These are phyloP conservation scores for Solanum pennellii DNA, from an alignment of 257 asterid species.

Conservation along the genomic window DNA sequence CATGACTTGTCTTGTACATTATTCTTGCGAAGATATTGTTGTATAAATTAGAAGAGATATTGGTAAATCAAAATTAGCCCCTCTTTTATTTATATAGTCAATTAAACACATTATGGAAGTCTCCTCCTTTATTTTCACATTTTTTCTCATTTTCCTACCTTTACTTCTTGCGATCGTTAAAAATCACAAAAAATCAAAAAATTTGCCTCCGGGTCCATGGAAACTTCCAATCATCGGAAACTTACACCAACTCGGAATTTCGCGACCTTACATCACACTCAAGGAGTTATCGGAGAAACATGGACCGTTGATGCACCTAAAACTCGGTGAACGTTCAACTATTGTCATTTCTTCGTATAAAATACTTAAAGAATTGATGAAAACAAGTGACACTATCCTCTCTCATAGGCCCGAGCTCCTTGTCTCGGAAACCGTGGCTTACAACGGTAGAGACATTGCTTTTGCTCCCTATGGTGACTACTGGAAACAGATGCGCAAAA, in stretches of 20 bases:
- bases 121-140: background rate
- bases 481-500: conserved; percentile 28
- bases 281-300: background rate
- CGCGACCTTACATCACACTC: conserved; percentile 6
- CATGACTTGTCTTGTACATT: background rate
- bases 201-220: conserved; percentile 16
- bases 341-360: conserved; percentile 19
- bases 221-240: conserved; percentile 23
- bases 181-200: background rate
- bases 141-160: background rate
- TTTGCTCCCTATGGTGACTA: conserved; percentile 23
- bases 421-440: conserved; percentile 9
- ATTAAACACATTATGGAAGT: background rate
- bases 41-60: background rate
- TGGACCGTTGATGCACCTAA: conserved; percentile 25
- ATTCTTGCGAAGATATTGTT: too few species aligned
- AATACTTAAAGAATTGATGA: conserved; percentile 10
- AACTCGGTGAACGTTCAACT: conserved; percentile 18
- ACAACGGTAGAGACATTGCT: conserved; percentile 2
- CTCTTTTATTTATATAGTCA: too few species aligned
- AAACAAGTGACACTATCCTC: conserved; percentile 15
- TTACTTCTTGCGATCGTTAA: background rate
- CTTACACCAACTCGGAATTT: conserved; percentile 18
- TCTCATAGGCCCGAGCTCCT: conserved; percentile 16
- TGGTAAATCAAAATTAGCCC: background rate